A percentile compares a stretch with the other conserved stretches of the same genome.
Evolutionary conservation across 257 asterid species (phyloP).

Genomic region (Marsdenia floribunda): DNA sequence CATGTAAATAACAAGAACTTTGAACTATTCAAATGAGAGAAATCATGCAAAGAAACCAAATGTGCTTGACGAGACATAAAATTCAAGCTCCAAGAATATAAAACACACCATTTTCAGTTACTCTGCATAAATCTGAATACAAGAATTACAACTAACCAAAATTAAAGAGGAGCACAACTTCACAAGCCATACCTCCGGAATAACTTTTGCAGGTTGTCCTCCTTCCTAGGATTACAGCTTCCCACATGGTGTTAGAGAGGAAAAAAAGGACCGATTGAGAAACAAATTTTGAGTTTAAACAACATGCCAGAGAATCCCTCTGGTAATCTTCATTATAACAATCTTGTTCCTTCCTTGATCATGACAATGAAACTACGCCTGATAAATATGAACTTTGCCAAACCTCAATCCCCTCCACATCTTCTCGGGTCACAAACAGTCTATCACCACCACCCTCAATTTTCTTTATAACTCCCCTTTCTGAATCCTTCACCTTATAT

Average conservation of each 20-base stretch:
- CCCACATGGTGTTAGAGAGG: not conserved
- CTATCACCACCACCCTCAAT: conserved; percentile 91
- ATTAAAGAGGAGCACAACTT: not conserved
- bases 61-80: not conserved
- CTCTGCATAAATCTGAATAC: not conserved
- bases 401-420: conserved; percentile 84
- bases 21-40: not conserved
- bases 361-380: conserved; percentile 41
- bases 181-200: not conserved
- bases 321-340: not conserved
- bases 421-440: conserved; percentile 73
- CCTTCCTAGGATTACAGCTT: not conserved
- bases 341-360: conserved; percentile 16
- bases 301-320: not conserved
- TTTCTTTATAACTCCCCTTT: conserved; percentile 69
- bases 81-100: not conserved
- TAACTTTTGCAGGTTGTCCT: not conserved
- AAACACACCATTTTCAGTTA: not conserved
- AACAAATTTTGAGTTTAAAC: not conserved
- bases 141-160: not conserved
- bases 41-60: not conserved
- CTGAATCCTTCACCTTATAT: conserved; percentile 64
- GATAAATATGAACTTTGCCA: conserved; percentile 80
- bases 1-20: not conserved
- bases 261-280: not conserved